Evolutionary conservation across 2,329 filamentous ascomycete genomes (phyloP).

Genomic region (Aspergillus nomiae): DNA sequence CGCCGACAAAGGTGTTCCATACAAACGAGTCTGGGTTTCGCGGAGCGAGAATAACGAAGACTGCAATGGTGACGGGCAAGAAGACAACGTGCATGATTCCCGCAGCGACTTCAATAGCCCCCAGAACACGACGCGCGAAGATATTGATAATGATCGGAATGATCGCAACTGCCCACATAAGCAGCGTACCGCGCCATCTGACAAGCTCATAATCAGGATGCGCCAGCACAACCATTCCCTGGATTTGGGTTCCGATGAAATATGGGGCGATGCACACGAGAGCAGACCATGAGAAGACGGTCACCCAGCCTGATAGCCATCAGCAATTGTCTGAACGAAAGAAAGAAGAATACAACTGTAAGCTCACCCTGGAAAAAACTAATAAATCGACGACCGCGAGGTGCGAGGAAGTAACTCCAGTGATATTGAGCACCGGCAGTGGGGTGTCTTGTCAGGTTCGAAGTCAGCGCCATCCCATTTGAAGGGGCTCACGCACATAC

Average conservation of each 20-base stretch:
- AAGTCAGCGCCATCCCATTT: not conserved
- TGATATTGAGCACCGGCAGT: slow-evolving; percentile 38
- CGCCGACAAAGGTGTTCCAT: slow-evolving; percentile 27
- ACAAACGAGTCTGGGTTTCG: slow-evolving; percentile 24
- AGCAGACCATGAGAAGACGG: slow-evolving; percentile 30
- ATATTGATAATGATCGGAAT: slow-evolving; percentile 56
- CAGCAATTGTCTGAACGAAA: too few relatives aligned
- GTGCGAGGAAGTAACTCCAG: slow-evolving; percentile 36
- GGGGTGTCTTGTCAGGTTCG: slow-evolving; percentile 22
- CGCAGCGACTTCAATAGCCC: slow-evolving; percentile 11
- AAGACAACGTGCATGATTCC: slow-evolving; percentile 28
- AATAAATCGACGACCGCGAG: slow-evolving; percentile 20
- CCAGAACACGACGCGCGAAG: slow-evolving; percentile 28
- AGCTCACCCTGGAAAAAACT: slow-evolving; percentile 24
- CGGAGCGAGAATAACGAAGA: slow-evolving; percentile 24
- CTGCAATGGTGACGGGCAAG: slow-evolving; percentile 24
- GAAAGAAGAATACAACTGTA: too few relatives aligned
- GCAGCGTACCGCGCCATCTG: slow-evolving; percentile 46
- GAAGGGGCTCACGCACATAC: slow-evolving; percentile 13
- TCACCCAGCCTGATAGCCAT: too few relatives aligned
- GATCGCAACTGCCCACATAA: slow-evolving; percentile 52
- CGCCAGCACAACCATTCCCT: slow-evolving; percentile 36
- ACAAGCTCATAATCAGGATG: slow-evolving; percentile 27
- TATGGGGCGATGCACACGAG: slow-evolving; percentile 26
- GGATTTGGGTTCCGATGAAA: slow-evolving; percentile 36